Percentiles rank a stretch among this genome's conserved stretches.
Conservation (phyloP, 371 early-diverging fungal genomes). For the Basidiobolus meristosporus region DNA sequence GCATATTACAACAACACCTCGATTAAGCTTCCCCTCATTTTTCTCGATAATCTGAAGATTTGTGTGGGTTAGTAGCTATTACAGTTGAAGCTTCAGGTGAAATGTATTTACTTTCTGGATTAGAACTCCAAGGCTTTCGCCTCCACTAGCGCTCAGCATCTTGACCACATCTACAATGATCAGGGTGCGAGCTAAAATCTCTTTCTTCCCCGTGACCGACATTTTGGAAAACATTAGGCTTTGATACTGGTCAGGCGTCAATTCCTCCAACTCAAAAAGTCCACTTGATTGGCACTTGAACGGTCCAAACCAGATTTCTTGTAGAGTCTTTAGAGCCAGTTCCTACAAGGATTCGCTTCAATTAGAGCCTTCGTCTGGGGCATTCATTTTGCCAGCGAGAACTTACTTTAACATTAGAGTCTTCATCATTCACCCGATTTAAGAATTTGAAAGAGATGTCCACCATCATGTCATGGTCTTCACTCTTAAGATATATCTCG, state of each 20-base stretch:
- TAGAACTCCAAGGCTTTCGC: too few relatives aligned
- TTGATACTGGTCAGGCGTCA: constrained; percentile 13
- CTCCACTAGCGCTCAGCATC: too few relatives aligned
- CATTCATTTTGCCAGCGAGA: too few relatives aligned
- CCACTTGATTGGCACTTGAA: constrained; percentile 3
- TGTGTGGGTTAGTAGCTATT: background rate
- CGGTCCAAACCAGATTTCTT: constrained; percentile 50
- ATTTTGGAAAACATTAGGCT: constrained; percentile 6
- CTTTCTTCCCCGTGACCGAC: constrained; percentile 15
- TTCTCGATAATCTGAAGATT: constrained; percentile 10
- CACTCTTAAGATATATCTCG: constrained; percentile 38
- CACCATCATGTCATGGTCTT: constrained; percentile 20
- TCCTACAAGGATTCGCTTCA: too few relatives aligned
- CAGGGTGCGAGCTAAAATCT: constrained; percentile 14
- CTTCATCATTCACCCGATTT: constrained; percentile 58
- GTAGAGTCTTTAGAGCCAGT: constrained; percentile 41
- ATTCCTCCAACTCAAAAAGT: constrained; percentile 13
- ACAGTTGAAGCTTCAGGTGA: background rate
- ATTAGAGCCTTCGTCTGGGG: too few relatives aligned
- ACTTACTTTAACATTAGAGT: constrained; percentile 44
- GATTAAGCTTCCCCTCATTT: constrained; percentile 11
- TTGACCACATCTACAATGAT: constrained; percentile 22
- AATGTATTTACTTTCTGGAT: background rate
- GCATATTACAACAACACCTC: constrained; percentile 19
- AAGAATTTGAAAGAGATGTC: constrained; percentile 62